Conservation (phyloP, 1,284 basidiomycete genomes). For the Leucoagaricus sp. region DNA sequence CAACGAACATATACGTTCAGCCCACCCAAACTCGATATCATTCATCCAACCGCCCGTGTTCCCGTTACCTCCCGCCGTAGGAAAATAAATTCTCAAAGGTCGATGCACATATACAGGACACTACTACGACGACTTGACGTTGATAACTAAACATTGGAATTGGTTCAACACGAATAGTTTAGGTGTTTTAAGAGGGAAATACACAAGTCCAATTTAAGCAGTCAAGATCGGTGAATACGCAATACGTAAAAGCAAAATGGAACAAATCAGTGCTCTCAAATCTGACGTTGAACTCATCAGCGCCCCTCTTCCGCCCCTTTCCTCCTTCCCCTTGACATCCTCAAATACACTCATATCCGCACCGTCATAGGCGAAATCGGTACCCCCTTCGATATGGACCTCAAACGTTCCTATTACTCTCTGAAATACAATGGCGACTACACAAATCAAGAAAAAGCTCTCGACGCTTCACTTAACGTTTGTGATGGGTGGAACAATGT, state of each 20-base stretch:
- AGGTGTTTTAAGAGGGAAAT: constrained; percentile 88
- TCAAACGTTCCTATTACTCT: constrained; percentile 71
- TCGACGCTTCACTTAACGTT: constrained; percentile 92
- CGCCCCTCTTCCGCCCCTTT: constrained; percentile 25
- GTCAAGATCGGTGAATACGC: constrained; percentile 80
- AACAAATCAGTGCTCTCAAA: constrained; percentile 84
- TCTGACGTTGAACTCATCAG: constrained; percentile 64
- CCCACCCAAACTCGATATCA: constrained; percentile 85
- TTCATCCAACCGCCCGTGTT: constrained; percentile 96
- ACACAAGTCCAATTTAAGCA: constrained; percentile 66
- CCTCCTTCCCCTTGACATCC: not conserved
- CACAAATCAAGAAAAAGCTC: constrained; percentile 77
- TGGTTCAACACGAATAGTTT: constrained; percentile 98
- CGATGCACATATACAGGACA: constrained; percentile 84
- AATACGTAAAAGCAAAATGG: constrained; percentile 82
- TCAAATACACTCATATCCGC: constrained; percentile 56
- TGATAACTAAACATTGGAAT: constrained; percentile 88
- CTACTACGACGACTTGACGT: constrained; percentile 93
- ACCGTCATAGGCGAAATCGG: constrained; percentile 97
- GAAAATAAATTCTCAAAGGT: constrained; percentile 63
- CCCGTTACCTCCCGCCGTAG: constrained; percentile 67
- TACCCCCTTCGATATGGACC: constrained; percentile 91
- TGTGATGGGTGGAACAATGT: constrained; percentile 83
- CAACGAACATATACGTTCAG: constrained; percentile 60
- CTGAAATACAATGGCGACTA: constrained; percentile 66